Base-by-base conservation (phyloP, 164 flowering plant genomes). In the Nelumbo lutea region DNA sequence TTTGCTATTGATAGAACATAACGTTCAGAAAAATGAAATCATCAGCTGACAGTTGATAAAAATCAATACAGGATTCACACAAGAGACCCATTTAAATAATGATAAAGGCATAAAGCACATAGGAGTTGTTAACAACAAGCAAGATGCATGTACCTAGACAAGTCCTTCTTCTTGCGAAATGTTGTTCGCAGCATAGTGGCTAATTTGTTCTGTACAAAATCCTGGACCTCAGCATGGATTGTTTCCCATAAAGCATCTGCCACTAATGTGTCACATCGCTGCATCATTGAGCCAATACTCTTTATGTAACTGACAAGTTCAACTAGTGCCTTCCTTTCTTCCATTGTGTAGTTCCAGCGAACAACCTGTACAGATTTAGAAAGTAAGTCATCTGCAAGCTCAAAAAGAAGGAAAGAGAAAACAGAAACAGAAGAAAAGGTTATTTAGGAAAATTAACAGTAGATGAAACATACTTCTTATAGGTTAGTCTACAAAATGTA, bases 191-290 rank as follows among this genome's bases (percentile, higher is more conserved):
- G 77, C 99, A 96, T 96, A 48, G 85, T 80, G 42, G 99, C 97
- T 68, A 96, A 73, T 73, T 86, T 90, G 76, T 90, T 92, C 72
- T 96, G 99, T 65, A 93, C 98, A 83, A 96, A 96, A 81, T 96
- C 99, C 77, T 96, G 99, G 70, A 96, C 99, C 80, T 96, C 99
- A 41, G 97, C 82, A 86, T 96, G 98, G 67, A 96, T 84, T 39
- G 97, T 96, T 81, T 96, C 99, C 98, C 94, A 90, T 63, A 96
- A 79, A 72, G 99, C 87, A 84, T 96, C 98, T 63, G 98, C 91
- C 50, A 96, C 90, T 66, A 89, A 74, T 15, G 98, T 90, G 66
- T 96, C 95, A 78, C 85, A 86, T 48, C 83, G 83, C 70, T 87
- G 93, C 98, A 96, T 82, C 93, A 96, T 83, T 57, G 97, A 90